phyloP scores from a whole-genome alignment of 257 asterid genomes.

The Handroanthus guayacan region DNA sequence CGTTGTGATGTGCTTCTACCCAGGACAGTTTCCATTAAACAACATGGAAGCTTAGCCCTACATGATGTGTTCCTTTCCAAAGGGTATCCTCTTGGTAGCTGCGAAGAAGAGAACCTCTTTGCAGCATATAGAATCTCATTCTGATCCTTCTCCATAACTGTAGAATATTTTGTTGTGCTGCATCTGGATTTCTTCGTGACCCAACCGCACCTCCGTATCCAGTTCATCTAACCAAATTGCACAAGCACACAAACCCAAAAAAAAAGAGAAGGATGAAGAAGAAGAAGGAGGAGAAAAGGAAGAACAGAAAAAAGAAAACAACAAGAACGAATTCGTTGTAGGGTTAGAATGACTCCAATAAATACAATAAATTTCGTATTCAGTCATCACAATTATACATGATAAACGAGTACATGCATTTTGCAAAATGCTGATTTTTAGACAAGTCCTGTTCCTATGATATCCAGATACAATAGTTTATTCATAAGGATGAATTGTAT shows the following conservation, averaged over 20 bases:
- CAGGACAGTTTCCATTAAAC: constrained; percentile 33
- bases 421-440: constrained; percentile 18
- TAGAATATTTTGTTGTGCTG: constrained; percentile 38
- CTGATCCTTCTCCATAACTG: constrained; percentile 37
- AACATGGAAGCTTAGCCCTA: constrained; percentile 47
- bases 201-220: constrained; percentile 52
- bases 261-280: too few relatives aligned
- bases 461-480: background rate
- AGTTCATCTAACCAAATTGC: constrained; percentile 59
- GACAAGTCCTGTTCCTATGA: constrained; percentile 16
- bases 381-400: background rate
- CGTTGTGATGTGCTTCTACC: constrained; percentile 46
- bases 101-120: constrained; percentile 40
- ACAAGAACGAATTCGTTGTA: constrained; percentile 9
- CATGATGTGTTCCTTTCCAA: constrained; percentile 41
- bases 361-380: constrained; percentile 21
- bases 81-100: constrained; percentile 44
- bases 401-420: background rate
- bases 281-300: too few relatives aligned
- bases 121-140: constrained; percentile 37
- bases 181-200: constrained; percentile 46
- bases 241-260: background rate
- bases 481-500: constrained; percentile 24
- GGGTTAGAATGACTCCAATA: constrained; percentile 24
- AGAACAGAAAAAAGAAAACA: too few relatives aligned